Evolutionary conservation across 2,329 filamentous ascomycete genomes (phyloP).

Genomic region (Calonectria pauciramosa): DNA sequence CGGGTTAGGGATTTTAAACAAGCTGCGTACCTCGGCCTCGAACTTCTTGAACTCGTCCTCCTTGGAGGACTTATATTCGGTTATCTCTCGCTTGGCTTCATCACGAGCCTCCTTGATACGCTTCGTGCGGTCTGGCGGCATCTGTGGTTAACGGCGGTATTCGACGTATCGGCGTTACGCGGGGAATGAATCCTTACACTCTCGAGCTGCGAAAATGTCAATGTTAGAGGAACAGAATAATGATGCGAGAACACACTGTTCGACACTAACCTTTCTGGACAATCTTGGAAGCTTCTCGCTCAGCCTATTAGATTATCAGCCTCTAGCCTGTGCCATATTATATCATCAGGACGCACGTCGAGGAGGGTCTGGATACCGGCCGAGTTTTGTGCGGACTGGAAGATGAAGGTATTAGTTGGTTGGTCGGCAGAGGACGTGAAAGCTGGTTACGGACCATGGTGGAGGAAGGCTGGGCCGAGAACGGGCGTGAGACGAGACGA

Average conservation of each 20-base stretch:
- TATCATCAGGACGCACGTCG: constrained; percentile 77
- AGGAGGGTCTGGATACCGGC: constrained; percentile 98
- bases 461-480: constrained; percentile 2
- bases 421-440: constrained; percentile 14
- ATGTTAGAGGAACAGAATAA: constrained; percentile 46
- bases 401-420: constrained; percentile 40
- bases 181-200: constrained; percentile 74
- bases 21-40: constrained; percentile 73
- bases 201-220: constrained; percentile 73
- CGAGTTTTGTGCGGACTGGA: constrained; percentile 96
- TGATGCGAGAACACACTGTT: constrained; percentile 20
- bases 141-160: constrained; percentile 9
- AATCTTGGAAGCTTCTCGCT: constrained; percentile 99
- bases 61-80: constrained; percentile 90
- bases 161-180: constrained; percentile 3
- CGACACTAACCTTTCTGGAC: constrained; percentile 86
- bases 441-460: constrained; percentile 40
- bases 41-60: constrained; percentile 97
- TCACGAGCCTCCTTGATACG: constrained; percentile 95
- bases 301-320: constrained; percentile 73
- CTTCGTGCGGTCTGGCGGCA: constrained; percentile 79
- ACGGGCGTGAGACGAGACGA: neutral
- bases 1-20: neutral
- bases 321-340: neutral
- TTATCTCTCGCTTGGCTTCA: constrained; percentile 98